These are phyloP conservation scores for Phytophthora podocarpi DNA, from an alignment of 352 stramenopile genomes.

Conservation along the genomic window DNA sequence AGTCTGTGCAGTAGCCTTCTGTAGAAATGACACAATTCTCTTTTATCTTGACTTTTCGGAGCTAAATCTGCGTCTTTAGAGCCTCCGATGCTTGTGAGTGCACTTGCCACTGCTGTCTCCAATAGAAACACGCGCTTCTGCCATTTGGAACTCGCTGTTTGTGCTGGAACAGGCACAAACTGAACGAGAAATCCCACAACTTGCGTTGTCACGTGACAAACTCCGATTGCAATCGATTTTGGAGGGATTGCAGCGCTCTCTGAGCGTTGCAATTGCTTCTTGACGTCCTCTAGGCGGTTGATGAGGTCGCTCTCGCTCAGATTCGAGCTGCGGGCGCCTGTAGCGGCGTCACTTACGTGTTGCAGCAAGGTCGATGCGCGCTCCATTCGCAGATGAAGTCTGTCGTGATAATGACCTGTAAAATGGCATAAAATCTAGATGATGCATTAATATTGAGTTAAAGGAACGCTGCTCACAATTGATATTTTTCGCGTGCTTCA, in stretches of 20 bases:
- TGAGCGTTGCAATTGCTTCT: slow-evolving; percentile 18
- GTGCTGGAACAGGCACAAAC: slow-evolving; percentile 10
- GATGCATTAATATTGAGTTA: too few species aligned
- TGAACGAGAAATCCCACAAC: slow-evolving; percentile 25
- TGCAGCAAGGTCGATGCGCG: slow-evolving; percentile 17
- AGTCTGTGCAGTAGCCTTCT: slow-evolving; percentile 23
- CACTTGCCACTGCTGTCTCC: slow-evolving; percentile 25
- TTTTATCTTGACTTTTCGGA: slow-evolving; percentile 9
- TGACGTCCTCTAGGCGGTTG: slow-evolving; percentile 8
- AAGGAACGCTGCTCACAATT: too few species aligned
- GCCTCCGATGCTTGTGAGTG: not conserved
- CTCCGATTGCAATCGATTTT: slow-evolving; percentile 12
- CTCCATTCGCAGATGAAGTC: slow-evolving; percentile 24
- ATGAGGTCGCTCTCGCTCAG: slow-evolving; percentile 26
- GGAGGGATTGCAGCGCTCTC: not conserved
- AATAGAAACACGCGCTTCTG: slow-evolving; percentile 31
- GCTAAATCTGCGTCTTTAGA: not conserved
- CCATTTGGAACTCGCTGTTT: slow-evolving; percentile 24
- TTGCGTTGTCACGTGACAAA: slow-evolving; percentile 33
- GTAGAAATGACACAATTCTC: slow-evolving; percentile 29
- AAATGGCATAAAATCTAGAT: not conserved
- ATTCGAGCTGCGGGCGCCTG: slow-evolving; percentile 4
- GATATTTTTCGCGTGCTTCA: not conserved
- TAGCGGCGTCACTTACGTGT: slow-evolving; percentile 18
- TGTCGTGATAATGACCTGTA: slow-evolving; percentile 1